phyloP scores from a whole-genome alignment of 2,329 filamentous ascomycete genomes.

The Pseudocercospora eumusae region DNA sequence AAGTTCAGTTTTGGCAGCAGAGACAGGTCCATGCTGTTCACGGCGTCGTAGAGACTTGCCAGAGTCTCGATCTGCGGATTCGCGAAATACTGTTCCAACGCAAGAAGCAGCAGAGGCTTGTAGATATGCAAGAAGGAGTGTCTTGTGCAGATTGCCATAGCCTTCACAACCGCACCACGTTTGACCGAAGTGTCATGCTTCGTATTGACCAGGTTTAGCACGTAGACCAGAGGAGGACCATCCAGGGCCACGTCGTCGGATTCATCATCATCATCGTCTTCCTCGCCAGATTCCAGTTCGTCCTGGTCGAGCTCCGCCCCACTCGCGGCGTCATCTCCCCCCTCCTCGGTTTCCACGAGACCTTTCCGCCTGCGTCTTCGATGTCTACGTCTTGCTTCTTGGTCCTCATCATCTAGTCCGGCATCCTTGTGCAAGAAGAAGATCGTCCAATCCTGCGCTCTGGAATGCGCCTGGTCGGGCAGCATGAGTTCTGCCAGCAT shows the following conservation, averaged over 20 bases:
- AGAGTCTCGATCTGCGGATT: constrained; percentile 85
- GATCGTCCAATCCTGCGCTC: constrained; percentile 97
- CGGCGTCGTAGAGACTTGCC: constrained; percentile 82
- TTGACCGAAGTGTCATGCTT: constrained; percentile 93
- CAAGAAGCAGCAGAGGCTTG: constrained; percentile 88
- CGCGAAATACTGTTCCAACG: constrained; percentile 96
- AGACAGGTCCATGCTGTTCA: constrained; percentile 96
- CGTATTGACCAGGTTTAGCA: constrained; percentile 95
- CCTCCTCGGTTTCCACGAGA: constrained; percentile 48
- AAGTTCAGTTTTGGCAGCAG: constrained; percentile 83
- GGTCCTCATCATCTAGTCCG: constrained; percentile 76
- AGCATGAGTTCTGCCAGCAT: constrained; percentile 99
- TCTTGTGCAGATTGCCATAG: constrained; percentile 97
- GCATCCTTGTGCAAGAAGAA: constrained; percentile 98
- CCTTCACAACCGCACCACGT: constrained; percentile 90
- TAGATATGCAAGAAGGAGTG: constrained; percentile 99
- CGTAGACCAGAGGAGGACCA: constrained; percentile 91
- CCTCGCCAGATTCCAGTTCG: constrained; percentile 45
- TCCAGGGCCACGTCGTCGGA: constrained; percentile 63
- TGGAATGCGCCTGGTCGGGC: constrained; percentile 91
- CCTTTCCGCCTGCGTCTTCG: constrained; percentile 39
- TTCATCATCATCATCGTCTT: constrained; percentile 51
- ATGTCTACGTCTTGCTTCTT: constrained; percentile 55
- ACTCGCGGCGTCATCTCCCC: constrained; percentile 48
- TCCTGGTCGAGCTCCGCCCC: constrained; percentile 50